These are phyloP conservation scores for Scorias spongiosa DNA, from an alignment of 2,329 filamentous ascomycete genomes.

Conservation along the genomic window DNA sequence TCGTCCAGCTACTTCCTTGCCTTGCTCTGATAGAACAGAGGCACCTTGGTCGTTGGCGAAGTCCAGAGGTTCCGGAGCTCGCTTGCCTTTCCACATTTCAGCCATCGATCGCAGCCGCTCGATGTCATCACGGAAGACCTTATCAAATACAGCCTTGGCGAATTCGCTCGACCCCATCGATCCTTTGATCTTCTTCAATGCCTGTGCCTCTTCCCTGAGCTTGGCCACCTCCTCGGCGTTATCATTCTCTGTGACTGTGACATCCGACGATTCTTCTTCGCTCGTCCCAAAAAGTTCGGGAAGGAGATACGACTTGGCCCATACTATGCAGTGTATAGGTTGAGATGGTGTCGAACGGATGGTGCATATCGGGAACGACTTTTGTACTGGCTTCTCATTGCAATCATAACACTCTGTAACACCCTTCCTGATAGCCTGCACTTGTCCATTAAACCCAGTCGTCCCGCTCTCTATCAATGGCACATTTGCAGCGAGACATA, in stretches of 20 bases:
- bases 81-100: conserved; percentile 87
- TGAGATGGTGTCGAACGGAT: conserved; percentile 93
- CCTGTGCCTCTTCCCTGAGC: conserved; percentile 66
- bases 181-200: conserved; percentile 66
- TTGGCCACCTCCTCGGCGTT: conserved; percentile 83
- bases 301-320: conserved; percentile 92
- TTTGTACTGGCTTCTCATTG: conserved; percentile 74
- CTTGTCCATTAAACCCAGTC: conserved; percentile 93
- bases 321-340: conserved; percentile 96
- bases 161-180: conserved; percentile 70
- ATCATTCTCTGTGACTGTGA: conserved; percentile 72
- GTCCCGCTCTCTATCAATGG: conserved; percentile 93
- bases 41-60: conserved; percentile 37
- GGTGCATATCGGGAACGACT: conserved; percentile 90
- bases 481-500: conserved; percentile 85
- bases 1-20: conserved; percentile 35
- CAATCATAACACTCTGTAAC: conserved; percentile 95
- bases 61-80: conserved; percentile 56
- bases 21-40: conserved; percentile 14
- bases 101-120: conserved; percentile 70
- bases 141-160: conserved; percentile 68
- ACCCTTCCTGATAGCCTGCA: conserved; percentile 81
- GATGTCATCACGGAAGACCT: conserved; percentile 81
- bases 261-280: conserved; percentile 64
- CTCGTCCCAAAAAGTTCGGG: conserved; percentile 88